Conservation (phyloP, 352 stramenopile genomes). For the Phytophthora agathidicida region DNA sequence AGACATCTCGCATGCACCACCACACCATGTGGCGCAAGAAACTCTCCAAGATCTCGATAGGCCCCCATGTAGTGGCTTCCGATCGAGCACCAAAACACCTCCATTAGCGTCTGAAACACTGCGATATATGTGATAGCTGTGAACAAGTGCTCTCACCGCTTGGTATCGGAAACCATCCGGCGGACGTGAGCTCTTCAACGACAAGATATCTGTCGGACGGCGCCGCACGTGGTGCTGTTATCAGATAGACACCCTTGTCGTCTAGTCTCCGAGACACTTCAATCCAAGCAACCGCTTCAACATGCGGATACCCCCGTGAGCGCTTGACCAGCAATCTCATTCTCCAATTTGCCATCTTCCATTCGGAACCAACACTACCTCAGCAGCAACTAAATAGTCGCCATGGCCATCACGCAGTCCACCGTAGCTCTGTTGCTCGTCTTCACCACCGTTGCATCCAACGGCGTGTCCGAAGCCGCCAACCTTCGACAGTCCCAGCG, state of each 20-base stretch:
- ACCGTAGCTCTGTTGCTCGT: constrained; percentile 9
- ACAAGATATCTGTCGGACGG: neutral
- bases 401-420: constrained; percentile 4
- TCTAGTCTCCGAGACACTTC: too few relatives aligned
- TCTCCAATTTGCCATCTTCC: constrained; percentile 1
- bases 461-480: neutral
- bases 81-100: neutral
- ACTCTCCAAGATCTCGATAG: neutral
- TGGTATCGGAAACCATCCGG: neutral
- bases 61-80: neutral
- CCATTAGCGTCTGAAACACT: neutral
- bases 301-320: neutral
- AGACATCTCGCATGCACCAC: neutral
- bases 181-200: neutral
- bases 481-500: constrained; percentile 15
- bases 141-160: neutral
- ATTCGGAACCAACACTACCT: neutral
- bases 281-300: constrained; percentile 3
- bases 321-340: neutral
- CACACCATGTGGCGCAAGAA: neutral
- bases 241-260: too few relatives aligned
- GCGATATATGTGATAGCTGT: neutral
- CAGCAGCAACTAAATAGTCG: neutral
- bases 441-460: neutral
- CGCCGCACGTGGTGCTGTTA: too few relatives aligned